These are phyloP conservation scores for Cordyceps cateniannulata DNA, from an alignment of 2,329 filamentous ascomycete species.

Conservation along the genomic window DNA sequence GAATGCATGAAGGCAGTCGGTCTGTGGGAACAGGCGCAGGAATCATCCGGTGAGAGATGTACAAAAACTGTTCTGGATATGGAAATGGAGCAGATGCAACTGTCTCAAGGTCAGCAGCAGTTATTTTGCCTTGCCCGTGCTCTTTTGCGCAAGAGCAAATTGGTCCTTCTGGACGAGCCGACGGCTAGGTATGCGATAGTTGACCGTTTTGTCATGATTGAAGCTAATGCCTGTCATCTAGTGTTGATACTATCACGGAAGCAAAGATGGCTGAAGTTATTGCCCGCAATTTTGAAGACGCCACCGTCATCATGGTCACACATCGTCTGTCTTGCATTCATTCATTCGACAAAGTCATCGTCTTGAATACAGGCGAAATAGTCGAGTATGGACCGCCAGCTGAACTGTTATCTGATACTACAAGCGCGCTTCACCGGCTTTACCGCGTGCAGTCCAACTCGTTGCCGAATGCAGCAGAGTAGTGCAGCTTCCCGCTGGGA, in stretches of 20 bases:
- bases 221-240: slow-evolving; percentile 4
- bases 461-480: neutral
- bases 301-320: slow-evolving; percentile 11
- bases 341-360: slow-evolving; percentile 10
- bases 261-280: slow-evolving; percentile 5
- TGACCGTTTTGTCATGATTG: slow-evolving; percentile 3
- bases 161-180: slow-evolving; percentile 13
- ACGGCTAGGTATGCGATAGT: slow-evolving; percentile 10
- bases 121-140: slow-evolving; percentile 24
- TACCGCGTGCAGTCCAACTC: slow-evolving; percentile 3
- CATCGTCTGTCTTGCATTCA: slow-evolving; percentile 7
- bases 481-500: neutral
- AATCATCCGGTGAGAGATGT: neutral
- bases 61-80: slow-evolving; percentile 4
- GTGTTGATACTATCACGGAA: slow-evolving; percentile 8
- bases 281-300: slow-evolving; percentile 1
- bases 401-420: slow-evolving; percentile 9
- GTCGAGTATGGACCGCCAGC: slow-evolving; percentile 11
- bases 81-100: slow-evolving; percentile 2
- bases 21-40: slow-evolving; percentile 2
- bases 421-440: slow-evolving; percentile 6
- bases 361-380: slow-evolving; percentile 6
- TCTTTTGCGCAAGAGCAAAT: slow-evolving; percentile 16
- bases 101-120: slow-evolving; percentile 26
- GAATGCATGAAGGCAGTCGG: slow-evolving; percentile 1